Conservation (phyloP, 306 rosid species). For the Heteromeles arbutifolia region DNA sequence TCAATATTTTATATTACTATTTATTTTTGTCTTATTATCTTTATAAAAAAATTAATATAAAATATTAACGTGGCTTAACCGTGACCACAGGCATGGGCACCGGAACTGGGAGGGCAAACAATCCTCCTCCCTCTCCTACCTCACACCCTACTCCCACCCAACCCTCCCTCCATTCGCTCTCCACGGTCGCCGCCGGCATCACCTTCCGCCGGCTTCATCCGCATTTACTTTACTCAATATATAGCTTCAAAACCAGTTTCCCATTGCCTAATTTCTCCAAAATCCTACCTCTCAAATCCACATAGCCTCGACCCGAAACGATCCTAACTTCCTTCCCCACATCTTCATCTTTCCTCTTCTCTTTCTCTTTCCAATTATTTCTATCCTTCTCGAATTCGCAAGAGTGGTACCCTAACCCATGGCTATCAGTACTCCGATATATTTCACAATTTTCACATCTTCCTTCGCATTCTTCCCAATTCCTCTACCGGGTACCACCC, state of each 20-base stretch:
- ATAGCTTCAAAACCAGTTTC: constrained; percentile 32
- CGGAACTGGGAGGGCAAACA: too few relatives aligned
- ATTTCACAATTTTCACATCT: constrained; percentile 52
- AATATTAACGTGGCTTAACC: too few relatives aligned
- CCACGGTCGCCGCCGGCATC: too few relatives aligned
- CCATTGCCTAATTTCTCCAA: constrained; percentile 27
- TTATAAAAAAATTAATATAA: too few relatives aligned
- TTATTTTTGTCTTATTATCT: too few relatives aligned
- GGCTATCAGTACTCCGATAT: constrained; percentile 43
- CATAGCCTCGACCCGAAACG: constrained; percentile 38
- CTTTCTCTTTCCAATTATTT: not conserved
- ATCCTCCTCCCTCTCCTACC: too few relatives aligned
- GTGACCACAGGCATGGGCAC: too few relatives aligned
- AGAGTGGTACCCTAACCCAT: constrained; percentile 68
- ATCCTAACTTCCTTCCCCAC: constrained; percentile 47
- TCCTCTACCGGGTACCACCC: constrained; percentile 81
- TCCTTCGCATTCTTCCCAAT: constrained; percentile 52
- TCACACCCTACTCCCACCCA: too few relatives aligned
- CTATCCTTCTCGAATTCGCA: not conserved
- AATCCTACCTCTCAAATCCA: constrained; percentile 50
- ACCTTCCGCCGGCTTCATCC: not conserved
- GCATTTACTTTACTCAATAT: constrained; percentile 25
- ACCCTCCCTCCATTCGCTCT: too few relatives aligned
- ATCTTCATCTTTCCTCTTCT: not conserved
- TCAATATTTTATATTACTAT: too few relatives aligned